A percentile compares a stretch with the other conserved stretches of the same genome.
Evolutionary conservation across 2,329 filamentous ascomycete species (phyloP).

Genomic region (Pleomassaria siparia): DNA sequence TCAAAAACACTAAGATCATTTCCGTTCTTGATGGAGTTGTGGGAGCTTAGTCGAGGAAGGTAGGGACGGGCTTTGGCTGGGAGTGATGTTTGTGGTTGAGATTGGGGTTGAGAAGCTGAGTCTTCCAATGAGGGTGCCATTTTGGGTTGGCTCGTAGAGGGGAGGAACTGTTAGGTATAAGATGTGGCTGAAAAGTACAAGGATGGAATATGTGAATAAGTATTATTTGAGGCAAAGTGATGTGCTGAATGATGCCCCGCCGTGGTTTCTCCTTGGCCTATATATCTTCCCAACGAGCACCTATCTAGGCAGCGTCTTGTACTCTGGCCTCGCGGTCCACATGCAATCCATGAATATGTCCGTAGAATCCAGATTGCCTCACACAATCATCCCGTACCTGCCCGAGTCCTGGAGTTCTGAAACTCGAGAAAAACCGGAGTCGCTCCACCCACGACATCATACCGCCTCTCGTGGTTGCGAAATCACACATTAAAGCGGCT

Average conservation of each 20-base stretch:
- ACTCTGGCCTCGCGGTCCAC: not conserved
- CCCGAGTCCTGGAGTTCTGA: not conserved
- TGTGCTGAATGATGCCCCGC: not conserved
- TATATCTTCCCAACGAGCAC: not conserved
- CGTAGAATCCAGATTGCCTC: not conserved
- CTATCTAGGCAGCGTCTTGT: not conserved
- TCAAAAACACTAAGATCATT: slow-evolving; percentile 36
- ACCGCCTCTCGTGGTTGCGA: no score
- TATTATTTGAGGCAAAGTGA: no score
- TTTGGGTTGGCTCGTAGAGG: not conserved
- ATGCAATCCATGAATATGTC: no score
- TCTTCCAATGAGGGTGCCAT: not conserved
- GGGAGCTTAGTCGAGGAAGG: not conserved
- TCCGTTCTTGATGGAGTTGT: slow-evolving; percentile 28
- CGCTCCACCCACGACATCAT: slow-evolving; percentile 1
- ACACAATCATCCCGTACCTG: not conserved
- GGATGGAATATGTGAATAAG: not conserved
- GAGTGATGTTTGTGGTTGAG: slow-evolving; percentile 25
- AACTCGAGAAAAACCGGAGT: not conserved
- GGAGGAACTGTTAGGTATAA: not conserved
- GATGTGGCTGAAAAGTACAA: not conserved
- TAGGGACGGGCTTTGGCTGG: slow-evolving; percentile 22
- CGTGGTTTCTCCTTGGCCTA: not conserved
- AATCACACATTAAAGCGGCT: not conserved
- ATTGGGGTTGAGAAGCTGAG: not conserved